These are phyloP conservation scores for Carex scoparia DNA, from an alignment of 176 grass and related monocot genomes.

Conservation along the genomic window DNA sequence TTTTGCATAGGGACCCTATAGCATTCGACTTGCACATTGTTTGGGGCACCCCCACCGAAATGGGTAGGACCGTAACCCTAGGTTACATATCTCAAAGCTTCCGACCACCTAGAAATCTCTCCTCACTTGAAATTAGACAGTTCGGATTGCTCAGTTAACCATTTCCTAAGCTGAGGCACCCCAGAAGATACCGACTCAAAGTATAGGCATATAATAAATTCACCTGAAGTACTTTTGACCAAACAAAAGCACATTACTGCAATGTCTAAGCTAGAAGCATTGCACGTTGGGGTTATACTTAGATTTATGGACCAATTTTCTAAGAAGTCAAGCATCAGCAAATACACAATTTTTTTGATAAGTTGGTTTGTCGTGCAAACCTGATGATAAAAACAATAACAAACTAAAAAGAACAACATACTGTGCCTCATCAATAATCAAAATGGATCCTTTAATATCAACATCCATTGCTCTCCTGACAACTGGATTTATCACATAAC, in stretches of 20 bases:
- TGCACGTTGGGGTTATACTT: not conserved
- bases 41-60: not conserved
- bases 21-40: not conserved
- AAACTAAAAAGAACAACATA: constrained; percentile 38
- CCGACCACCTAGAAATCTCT: not conserved
- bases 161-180: not conserved
- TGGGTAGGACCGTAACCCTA: not conserved
- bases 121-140: not conserved
- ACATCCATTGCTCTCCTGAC: constrained; percentile 98
- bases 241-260: not conserved
- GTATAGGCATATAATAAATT: not conserved
- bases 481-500: constrained; percentile 84
- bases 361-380: not conserved
- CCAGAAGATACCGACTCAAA: not conserved
- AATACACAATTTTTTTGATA: not conserved
- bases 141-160: not conserved
- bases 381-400: not conserved
- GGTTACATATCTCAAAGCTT: not conserved
- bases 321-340: not conserved
- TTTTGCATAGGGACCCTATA: not conserved
- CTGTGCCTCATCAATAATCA: constrained; percentile 97
- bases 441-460: constrained; percentile 65
- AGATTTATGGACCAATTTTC: not conserved
- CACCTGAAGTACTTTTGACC: not conserved
- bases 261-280: not conserved